Percentiles rank a stretch among this genome's conserved stretches.
These are phyloP conservation scores for Blastobotrys apis DNA, from an alignment of 1,139 yeast species.

Conservation along the genomic window DNA sequence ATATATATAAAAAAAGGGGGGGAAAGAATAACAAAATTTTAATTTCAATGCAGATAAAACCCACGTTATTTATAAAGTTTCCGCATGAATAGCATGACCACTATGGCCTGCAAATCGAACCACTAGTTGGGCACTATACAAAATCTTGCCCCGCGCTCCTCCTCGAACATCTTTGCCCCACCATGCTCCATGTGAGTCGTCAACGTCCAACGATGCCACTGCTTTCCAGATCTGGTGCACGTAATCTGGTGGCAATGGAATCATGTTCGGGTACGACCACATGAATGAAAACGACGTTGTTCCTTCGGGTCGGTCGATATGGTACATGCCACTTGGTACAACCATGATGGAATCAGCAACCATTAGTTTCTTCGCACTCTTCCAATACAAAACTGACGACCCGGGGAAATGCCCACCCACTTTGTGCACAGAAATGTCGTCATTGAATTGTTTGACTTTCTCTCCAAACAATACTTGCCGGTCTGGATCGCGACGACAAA, in stretches of 20 bases:
- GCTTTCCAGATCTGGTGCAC: slow-evolving; percentile 40
- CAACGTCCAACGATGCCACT: slow-evolving; percentile 16
- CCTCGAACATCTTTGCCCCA: slow-evolving; percentile 19
- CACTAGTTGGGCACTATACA: slow-evolving; percentile 20
- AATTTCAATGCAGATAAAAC: too few species aligned
- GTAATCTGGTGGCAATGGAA: slow-evolving; percentile 96
- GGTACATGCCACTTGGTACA: slow-evolving; percentile 16
- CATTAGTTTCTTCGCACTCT: slow-evolving; percentile 16
- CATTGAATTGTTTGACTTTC: slow-evolving; percentile 7
- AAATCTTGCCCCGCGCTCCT: slow-evolving; percentile 13
- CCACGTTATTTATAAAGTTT: background rate
- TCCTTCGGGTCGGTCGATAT: slow-evolving; percentile 10
- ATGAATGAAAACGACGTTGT: slow-evolving; percentile 21
- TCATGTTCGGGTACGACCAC: slow-evolving; percentile 50
- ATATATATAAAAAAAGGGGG: background rate
- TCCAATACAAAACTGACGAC: slow-evolving; percentile 19
- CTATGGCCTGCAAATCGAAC: slow-evolving; percentile 14
- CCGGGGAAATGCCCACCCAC: slow-evolving; percentile 27
- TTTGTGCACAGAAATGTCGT: slow-evolving; percentile 12
- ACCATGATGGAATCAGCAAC: slow-evolving; percentile 24
- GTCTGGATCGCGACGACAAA: slow-evolving; percentile 14
- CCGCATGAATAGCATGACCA: slow-evolving; percentile 8
- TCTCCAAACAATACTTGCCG: slow-evolving; percentile 13
- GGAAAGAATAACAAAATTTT: background rate
- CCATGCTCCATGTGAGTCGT: slow-evolving; percentile 22